Evolutionary conservation across 2,329 filamentous ascomycete genomes (phyloP), one percentile per base, ranked within the genome.

Genomic region (Nemania bipapillata): DNA sequence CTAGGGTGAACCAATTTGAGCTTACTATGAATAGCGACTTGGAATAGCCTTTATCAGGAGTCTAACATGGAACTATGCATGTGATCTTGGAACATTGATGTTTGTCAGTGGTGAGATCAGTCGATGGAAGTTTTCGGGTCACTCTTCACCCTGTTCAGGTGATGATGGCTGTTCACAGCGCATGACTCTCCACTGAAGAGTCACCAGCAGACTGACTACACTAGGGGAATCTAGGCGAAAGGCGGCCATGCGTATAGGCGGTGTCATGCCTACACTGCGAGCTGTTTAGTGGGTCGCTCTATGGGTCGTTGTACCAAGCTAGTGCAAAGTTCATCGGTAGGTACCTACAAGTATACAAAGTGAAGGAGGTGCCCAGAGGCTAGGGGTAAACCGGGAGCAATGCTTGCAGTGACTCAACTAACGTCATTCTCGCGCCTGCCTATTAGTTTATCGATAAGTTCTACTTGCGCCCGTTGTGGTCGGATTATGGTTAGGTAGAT

Each of bases 391-490:
- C 40, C 60, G 37, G 35, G 42, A 61, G 65, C 57, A 59, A 59
- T 54, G 61, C 37, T 47, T 24, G 57, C 24, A 35, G 47, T 69
- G 66, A 66, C 66, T 69, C 63, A 63, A 66, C 68, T 57, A 47
- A 60, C 54, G 49, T 42, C 35, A n/a, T 42, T 42, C 24, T 58
- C 24, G 32, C 20, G 28, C 54, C 63, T 62, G 67, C 54, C 37
- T 64, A 58, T 65, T 52, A 4, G n/a, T n/a, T 20, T 67, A 70
- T 68, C 67, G 67, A 70, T 70, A 70, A 50, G 55, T 15, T 15
- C 15, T 56, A 28, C 64, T 65, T 63, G 50, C 50, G 37, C 60
- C 40, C 37, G n/a, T n/a, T n/a, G 40, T 45, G 40, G n/a, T 45
- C 40, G 15, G 40, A 45, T 17, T n/a, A 45, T 32, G 20, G 5